phyloP scores from a whole-genome alignment of 345 rosid species.

The Conringia planisiliqua region DNA sequence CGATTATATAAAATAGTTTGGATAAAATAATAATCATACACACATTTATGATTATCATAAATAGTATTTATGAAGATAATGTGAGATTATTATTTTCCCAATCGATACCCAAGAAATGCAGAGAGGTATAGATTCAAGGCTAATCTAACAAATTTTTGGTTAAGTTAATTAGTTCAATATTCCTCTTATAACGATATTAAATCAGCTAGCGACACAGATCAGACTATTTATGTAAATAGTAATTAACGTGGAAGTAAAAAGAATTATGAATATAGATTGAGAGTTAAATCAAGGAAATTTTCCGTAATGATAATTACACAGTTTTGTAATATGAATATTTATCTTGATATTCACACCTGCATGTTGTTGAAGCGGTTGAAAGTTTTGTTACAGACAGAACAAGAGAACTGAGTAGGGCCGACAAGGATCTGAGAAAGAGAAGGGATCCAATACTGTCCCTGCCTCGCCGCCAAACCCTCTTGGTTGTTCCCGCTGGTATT shows the following conservation, averaged over 20 bases:
- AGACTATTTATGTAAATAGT: not conserved
- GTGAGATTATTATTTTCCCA: not conserved
- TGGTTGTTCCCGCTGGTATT: slow-evolving; percentile 31
- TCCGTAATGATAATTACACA: not conserved
- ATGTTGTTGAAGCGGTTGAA: slow-evolving; percentile 91
- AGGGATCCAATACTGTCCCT: slow-evolving; percentile 83
- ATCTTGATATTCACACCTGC: slow-evolving; percentile 50
- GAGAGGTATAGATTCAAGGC: not conserved
- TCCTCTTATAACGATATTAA: not conserved
- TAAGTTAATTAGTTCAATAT: not conserved
- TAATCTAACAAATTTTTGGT: not conserved
- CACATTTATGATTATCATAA: not conserved
- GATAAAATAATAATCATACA: not conserved
- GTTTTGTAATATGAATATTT: not conserved
- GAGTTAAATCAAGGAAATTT: not conserved
- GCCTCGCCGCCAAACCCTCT: slow-evolving; percentile 32
- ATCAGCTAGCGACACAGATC: not conserved
- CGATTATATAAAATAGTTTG: not conserved
- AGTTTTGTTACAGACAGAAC: slow-evolving; percentile 79
- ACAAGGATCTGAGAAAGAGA: slow-evolving; percentile 82
- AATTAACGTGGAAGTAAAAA: not conserved
- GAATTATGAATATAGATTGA: not conserved
- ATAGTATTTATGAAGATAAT: not conserved
- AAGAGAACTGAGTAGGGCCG: slow-evolving; percentile 94
- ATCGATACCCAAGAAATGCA: not conserved